Percentiles rank a stretch among this genome's conserved stretches.
phyloP scores from a whole-genome alignment of 306 rosid genomes.

The Inga oerstediana region DNA sequence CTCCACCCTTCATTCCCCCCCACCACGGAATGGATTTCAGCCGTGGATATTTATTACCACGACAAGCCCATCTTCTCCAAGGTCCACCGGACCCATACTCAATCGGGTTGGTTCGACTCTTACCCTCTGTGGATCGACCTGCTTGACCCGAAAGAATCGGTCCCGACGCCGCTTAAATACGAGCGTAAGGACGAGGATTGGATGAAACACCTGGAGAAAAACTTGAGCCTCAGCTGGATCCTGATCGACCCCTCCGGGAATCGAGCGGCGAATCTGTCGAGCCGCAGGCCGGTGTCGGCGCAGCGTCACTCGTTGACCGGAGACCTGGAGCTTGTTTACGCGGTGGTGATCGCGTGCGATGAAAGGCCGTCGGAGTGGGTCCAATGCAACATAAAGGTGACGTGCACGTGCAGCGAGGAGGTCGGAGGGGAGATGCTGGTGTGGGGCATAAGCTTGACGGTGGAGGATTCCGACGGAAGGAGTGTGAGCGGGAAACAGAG shows the following conservation, averaged over 20 bases:
- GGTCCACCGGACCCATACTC: conserved; percentile 44
- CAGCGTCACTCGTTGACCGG: conserved; percentile 68
- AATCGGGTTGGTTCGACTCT: conserved; percentile 57
- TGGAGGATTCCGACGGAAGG: conserved; percentile 76
- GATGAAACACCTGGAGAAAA: conserved; percentile 52
- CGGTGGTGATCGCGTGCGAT: conserved; percentile 43
- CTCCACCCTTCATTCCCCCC: background rate
- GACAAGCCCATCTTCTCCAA: conserved; percentile 58
- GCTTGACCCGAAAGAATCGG: conserved; percentile 56
- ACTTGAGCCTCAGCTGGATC: conserved; percentile 72
- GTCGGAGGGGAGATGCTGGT: conserved; percentile 60
- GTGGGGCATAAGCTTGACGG: conserved; percentile 62
- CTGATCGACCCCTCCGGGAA: conserved; percentile 58
- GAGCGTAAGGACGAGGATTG: conserved; percentile 33
- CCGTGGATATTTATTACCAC: conserved; percentile 68
- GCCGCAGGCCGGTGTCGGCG: conserved; percentile 58
- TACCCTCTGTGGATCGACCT: conserved; percentile 73
- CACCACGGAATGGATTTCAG: conserved; percentile 54
- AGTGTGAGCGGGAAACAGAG: conserved; percentile 70
- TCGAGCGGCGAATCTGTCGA: conserved; percentile 67
- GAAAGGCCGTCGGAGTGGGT: conserved; percentile 22
- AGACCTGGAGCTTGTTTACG: conserved; percentile 55
- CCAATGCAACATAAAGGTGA: conserved; percentile 61
- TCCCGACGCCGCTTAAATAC: conserved; percentile 46
- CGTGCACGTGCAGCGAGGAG: conserved; percentile 68